phyloP scores from a whole-genome alignment of 192 early-diverging fungal genomes.

The Chytriomyces sp. region DNA sequence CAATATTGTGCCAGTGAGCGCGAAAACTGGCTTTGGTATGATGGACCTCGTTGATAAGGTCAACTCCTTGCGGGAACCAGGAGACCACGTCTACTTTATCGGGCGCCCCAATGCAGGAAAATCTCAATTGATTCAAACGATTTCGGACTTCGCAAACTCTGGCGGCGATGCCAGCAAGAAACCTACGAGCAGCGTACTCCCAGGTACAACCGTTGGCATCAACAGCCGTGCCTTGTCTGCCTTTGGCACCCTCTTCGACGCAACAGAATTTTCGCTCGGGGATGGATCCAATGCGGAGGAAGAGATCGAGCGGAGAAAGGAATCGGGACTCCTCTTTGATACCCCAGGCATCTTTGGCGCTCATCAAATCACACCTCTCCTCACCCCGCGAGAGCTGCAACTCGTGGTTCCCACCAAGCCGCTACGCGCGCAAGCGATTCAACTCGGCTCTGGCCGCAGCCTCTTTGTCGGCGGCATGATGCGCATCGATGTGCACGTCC shows the following conservation, averaged over 20 bases:
- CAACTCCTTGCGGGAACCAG: not conserved
- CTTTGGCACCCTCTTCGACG: slow-evolving; percentile 7
- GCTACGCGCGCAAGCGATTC: not conserved
- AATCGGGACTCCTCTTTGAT: not conserved
- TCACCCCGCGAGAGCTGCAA: not conserved
- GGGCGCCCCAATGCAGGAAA: slow-evolving; percentile 24
- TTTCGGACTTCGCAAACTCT: not conserved
- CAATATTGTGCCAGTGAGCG: not conserved
- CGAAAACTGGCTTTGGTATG: not conserved
- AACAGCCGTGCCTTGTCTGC: not conserved
- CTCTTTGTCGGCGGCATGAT: not conserved
- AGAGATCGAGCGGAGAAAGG: not conserved
- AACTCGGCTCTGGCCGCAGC: not conserved
- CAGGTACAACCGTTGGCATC: slow-evolving; percentile 16
- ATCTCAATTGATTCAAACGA: slow-evolving; percentile 7
- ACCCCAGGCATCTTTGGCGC: slow-evolving; percentile 19
- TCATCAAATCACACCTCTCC: not conserved
- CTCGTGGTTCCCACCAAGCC: not conserved
- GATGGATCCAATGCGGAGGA: not conserved
- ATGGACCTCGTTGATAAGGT: slow-evolving; percentile 1
- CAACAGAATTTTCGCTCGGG: not conserved
- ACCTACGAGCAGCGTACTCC: not conserved
- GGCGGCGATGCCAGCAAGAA: not conserved
- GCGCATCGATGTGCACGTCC: not conserved
- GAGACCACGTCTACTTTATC: slow-evolving; percentile 1